phyloP scores from a whole-genome alignment of 768 basidiomycete species.

The Russula griseocarnosa region DNA sequence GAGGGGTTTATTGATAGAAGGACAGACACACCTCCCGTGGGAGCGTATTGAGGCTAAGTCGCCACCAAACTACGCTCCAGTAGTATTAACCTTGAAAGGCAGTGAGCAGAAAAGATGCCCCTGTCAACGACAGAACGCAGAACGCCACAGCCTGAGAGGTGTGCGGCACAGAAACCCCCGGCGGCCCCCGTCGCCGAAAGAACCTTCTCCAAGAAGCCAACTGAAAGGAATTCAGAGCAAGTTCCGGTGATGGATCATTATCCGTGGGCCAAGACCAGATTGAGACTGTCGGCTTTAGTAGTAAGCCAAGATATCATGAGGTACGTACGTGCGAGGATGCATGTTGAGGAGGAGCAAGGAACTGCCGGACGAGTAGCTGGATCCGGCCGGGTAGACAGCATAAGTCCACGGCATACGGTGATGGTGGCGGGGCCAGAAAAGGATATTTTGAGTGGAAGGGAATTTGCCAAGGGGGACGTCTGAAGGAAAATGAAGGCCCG shows the following conservation, averaged over 20 bases:
- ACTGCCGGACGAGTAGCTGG: slow-evolving; percentile 6
- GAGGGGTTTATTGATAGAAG: slow-evolving; percentile 8
- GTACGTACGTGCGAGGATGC: not conserved
- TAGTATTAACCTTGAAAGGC: slow-evolving; percentile 9
- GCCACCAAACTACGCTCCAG: slow-evolving; percentile 16
- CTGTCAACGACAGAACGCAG: slow-evolving; percentile 9
- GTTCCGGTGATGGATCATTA: not conserved
- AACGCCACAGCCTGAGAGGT: slow-evolving; percentile 15
- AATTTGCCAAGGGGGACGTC: not conserved
- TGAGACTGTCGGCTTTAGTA: not conserved
- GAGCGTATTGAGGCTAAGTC: not conserved
- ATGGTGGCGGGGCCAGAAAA: slow-evolving; percentile 23
- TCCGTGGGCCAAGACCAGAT: not conserved
- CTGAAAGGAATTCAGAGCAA: not conserved
- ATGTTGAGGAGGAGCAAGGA: not conserved
- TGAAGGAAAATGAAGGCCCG: slow-evolving; percentile 2
- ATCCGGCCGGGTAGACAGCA: slow-evolving; percentile 12
- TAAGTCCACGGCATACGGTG: slow-evolving; percentile 8
- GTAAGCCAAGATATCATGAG: not conserved
- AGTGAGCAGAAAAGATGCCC: not conserved
- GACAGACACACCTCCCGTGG: slow-evolving; percentile 9
- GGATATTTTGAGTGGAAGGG: slow-evolving; percentile 3
- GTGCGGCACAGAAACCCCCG: not conserved
- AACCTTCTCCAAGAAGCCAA: not conserved
- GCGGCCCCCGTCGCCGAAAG: not conserved